Percentiles rank a stretch among this genome's conserved stretches.
Evolutionary conservation across 805 yeast genomes (phyloP).

Genomic region (Candida vartiovaarae): DNA sequence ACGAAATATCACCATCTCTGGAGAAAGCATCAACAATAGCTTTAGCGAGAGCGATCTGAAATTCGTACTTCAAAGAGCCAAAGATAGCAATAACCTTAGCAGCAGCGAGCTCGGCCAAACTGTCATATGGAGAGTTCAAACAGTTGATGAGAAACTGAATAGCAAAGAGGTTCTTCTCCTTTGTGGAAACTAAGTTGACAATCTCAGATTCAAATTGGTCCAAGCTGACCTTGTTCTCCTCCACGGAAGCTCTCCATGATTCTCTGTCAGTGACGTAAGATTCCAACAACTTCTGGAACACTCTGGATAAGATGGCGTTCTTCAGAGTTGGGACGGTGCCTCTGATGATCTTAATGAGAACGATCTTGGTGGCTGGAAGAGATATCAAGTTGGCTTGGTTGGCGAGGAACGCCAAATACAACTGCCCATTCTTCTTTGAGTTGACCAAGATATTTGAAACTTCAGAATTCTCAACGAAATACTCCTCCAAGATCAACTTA

Average conservation of each 20-base stretch:
- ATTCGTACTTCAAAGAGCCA: constrained; percentile 46
- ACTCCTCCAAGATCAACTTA: constrained; percentile 34
- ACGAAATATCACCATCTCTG: constrained; percentile 32
- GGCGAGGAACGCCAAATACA: constrained; percentile 56
- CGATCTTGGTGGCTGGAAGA: constrained; percentile 49
- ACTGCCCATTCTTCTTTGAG: constrained; percentile 49
- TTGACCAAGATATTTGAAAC: constrained; percentile 33
- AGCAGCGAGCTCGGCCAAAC: constrained; percentile 42
- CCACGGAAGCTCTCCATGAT: constrained; percentile 37
- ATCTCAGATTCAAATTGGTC: constrained; percentile 49
- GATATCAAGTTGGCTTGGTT: constrained; percentile 54
- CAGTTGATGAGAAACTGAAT: constrained; percentile 53
- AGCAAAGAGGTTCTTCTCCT: constrained; percentile 50
- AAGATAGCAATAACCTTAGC: constrained; percentile 50
- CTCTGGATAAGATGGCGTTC: constrained; percentile 38
- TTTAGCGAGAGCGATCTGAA: constrained; percentile 50
- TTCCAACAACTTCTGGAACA: constrained; percentile 39
- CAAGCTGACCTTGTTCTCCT: constrained; percentile 42
- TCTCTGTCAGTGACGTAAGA: constrained; percentile 41
- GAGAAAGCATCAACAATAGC: constrained; percentile 51
- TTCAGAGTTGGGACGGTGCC: constrained; percentile 29
- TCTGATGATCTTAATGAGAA: constrained; percentile 40
- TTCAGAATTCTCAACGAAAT: constrained; percentile 44
- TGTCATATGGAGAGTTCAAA: constrained; percentile 38
- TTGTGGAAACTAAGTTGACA: constrained; percentile 51